Evolutionary conservation across 1,284 basidiomycete species (phyloP), one percentile per base, ranked within the genome.

Genomic region (Dichomitus squalens): DNA sequence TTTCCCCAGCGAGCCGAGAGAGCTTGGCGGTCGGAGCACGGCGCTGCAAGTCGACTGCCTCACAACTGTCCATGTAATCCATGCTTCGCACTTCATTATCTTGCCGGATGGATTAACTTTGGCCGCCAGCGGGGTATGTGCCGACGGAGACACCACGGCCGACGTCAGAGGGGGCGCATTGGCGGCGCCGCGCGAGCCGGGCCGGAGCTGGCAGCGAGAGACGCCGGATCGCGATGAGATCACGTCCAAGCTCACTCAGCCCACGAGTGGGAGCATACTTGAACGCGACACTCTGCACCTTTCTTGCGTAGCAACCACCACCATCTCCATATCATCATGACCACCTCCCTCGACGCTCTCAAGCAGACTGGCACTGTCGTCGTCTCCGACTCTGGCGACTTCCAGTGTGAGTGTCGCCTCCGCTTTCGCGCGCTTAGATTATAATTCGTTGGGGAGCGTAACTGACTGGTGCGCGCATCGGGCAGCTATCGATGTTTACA

Each of bases 301-400:
- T 38, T 57, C 54, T 50, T 49, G 6, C 20, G 35, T 59, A 59
- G 34, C 58, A 57, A 54, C 60, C 53, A 53, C 61, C 51, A 55
- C 50, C 52, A 58, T 64, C 54, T 57, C 64, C 44, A 64, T 64
- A 75, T 31, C 38, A 80, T 64, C 76, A 96, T 96, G 94, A 82
- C 92, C 66, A 91, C 84, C 71, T 89, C 93, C 58, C 90, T 96
- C 72, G 95, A 96, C 72, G 79, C 79, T 57, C 89, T 96, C 72
- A 95, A 95, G 72, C 83, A 90, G 67, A 89, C 91, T 68, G 96
- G 95, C 71, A 98, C 95, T 72, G 85, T 92, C 72, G 94, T 97
- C 76, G 95, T 96, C 71, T 95, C 93, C 55, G 94, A 96, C 82
- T 95, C 92, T 60, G 94, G 93, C 58, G 89, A 92, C 76, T 92